These are phyloP conservation scores for Firmiana major DNA, from an alignment of 345 rosid genomes.

Conservation along the genomic window DNA sequence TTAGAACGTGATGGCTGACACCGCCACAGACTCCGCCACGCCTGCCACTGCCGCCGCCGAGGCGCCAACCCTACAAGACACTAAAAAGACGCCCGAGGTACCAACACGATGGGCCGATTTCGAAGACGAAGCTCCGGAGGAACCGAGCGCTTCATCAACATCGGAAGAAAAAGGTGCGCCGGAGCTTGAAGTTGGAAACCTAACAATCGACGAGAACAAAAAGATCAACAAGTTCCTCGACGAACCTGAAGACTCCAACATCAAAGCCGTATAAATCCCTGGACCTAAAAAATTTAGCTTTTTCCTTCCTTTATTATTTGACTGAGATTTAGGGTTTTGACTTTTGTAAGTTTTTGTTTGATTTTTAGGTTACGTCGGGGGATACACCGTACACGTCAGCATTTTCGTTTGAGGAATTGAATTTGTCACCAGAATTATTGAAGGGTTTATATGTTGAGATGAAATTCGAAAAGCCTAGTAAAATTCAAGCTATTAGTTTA, in stretches of 20 bases:
- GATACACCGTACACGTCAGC: conserved; percentile 89
- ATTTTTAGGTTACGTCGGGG: conserved; percentile 58
- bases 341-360: not conserved
- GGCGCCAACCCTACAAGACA: conserved; percentile 19
- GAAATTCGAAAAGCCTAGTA: conserved; percentile 92
- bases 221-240: conserved; percentile 54
- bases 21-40: conserved; percentile 11
- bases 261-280: conserved; percentile 53
- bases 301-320: not conserved
- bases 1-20: conserved; percentile 20
- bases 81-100: conserved; percentile 18
- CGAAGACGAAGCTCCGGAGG: conserved; percentile 51
- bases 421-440: conserved; percentile 65
- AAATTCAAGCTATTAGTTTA: conserved; percentile 86
- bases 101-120: conserved; percentile 60
- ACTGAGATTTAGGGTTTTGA: conserved; percentile 16
- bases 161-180: conserved; percentile 30
- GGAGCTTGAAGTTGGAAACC: conserved; percentile 39
- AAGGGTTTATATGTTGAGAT: conserved; percentile 90
- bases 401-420: conserved; percentile 72
- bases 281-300: not conserved
- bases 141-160: conserved; percentile 26
- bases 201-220: conserved; percentile 53
- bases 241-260: conserved; percentile 80
- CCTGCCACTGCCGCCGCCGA: not conserved